Conservation (phyloP, 2,329 filamentous ascomycete species). For the Bipolaris gigantea region DNA sequence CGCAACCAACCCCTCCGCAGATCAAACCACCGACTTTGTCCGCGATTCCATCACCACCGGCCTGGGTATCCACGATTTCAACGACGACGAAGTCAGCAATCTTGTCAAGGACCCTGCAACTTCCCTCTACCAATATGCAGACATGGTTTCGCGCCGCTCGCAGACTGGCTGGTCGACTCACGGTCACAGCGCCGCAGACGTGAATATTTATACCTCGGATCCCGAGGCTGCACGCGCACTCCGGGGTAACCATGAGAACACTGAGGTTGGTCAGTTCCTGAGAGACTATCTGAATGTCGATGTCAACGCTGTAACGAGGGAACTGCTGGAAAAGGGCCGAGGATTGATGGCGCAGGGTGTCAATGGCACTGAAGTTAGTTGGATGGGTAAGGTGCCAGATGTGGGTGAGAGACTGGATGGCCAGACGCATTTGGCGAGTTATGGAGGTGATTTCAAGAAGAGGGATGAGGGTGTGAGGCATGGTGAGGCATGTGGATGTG, state of each 20-base stretch:
- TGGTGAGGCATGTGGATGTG: constrained; percentile 36
- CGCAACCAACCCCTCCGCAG: constrained; percentile 33
- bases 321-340: constrained; percentile 64
- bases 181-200: constrained; percentile 85
- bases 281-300: constrained; percentile 78
- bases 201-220: constrained; percentile 91
- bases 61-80: constrained; percentile 76
- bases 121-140: constrained; percentile 68
- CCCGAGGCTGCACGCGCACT: constrained; percentile 64
- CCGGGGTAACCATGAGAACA: constrained; percentile 91
- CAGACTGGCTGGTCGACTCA: constrained; percentile 94
- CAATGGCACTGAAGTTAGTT: constrained; percentile 39
- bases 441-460: constrained; percentile 44
- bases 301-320: constrained; percentile 73
- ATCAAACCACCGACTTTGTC: constrained; percentile 59
- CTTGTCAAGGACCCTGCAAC: constrained; percentile 62
- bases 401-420: constrained; percentile 50
- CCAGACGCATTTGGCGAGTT: constrained; percentile 49
- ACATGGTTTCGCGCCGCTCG: constrained; percentile 83
- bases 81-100: constrained; percentile 67
- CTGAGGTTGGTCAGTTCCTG: constrained; percentile 83
- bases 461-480: constrained; percentile 31
- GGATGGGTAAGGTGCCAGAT: constrained; percentile 49
- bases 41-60: constrained; percentile 68
- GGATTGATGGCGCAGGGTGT: constrained; percentile 34